Evolutionary conservation across 1,139 yeast genomes (phyloP).

Genomic region (Yamadazyma atlantica): DNA sequence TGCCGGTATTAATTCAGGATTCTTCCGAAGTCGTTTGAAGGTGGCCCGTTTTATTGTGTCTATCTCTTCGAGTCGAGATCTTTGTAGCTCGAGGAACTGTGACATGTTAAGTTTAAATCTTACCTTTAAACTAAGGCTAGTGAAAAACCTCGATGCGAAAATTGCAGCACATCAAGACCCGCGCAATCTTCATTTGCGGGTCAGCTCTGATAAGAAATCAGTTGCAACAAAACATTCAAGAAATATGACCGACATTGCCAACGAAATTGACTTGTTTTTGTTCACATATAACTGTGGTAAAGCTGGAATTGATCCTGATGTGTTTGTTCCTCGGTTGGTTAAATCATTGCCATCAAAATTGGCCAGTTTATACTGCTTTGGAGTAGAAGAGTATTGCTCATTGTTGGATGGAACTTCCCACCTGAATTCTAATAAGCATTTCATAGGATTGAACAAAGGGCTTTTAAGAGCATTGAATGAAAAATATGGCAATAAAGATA

Average conservation of each 20-base stretch:
- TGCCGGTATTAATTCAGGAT: conserved; percentile 21
- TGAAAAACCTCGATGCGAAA: too few relatives aligned
- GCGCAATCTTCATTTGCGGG: too few relatives aligned
- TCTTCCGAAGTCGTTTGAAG: conserved; percentile 29
- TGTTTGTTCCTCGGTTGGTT: conserved; percentile 23
- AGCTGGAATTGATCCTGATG: conserved; percentile 21
- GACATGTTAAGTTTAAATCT: too few relatives aligned
- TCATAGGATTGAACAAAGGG: conserved; percentile 41
- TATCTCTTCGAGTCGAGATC: conserved; percentile 37
- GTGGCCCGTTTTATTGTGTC: conserved; percentile 35
- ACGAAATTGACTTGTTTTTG: conserved; percentile 24
- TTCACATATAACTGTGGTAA: conserved; percentile 44
- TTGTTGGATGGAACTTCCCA: conserved; percentile 61
- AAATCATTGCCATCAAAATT: conserved; percentile 31
- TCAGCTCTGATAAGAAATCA: background rate
- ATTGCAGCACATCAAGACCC: too few relatives aligned
- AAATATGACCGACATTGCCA: background rate
- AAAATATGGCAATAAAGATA: conserved; percentile 26
- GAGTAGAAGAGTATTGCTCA: conserved; percentile 73
- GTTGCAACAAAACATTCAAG: background rate
- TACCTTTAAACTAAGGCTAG: too few relatives aligned
- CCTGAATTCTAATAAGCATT: conserved; percentile 32
- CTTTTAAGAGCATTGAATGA: conserved; percentile 40
- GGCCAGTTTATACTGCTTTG: conserved; percentile 59
- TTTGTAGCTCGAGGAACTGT: conserved; percentile 34